Evolutionary conservation across 306 rosid genomes (phyloP).

Genomic region (Alnus glutinosa): DNA sequence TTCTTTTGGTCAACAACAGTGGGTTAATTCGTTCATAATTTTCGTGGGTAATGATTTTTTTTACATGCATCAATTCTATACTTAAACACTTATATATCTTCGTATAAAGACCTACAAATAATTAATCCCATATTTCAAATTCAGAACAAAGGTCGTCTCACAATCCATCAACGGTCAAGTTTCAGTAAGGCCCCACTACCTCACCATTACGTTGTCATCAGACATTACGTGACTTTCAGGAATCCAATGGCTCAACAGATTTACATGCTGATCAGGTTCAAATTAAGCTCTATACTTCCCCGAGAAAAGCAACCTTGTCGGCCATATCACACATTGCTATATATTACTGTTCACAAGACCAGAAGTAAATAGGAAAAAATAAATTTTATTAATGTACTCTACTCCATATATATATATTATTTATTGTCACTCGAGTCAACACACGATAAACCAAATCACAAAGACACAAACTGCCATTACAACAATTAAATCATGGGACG

Average conservation of each 20-base stretch:
- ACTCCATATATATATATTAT: neutral
- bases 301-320: neutral
- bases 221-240: conserved; percentile 2
- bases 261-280: neutral
- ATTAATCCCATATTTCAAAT: neutral
- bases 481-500: neutral
- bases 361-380: neutral
- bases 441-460: neutral
- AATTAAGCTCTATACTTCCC: neutral
- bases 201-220: neutral
- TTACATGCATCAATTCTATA: no score
- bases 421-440: neutral
- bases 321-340: neutral
- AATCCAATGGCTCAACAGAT: neutral
- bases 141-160: neutral
- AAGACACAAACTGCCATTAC: neutral
- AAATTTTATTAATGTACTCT: neutral
- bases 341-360: no score
- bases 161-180: neutral
- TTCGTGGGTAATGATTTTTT: no score
- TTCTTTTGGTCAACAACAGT: no score
- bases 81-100: no score
- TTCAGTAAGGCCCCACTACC: neutral
- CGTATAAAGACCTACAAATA: no score
- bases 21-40: no score